Evolutionary conservation across 352 stramenopile genomes (phyloP), one percentile per base, ranked within the genome.

Genomic region (Phytophthora citrophthora): DNA sequence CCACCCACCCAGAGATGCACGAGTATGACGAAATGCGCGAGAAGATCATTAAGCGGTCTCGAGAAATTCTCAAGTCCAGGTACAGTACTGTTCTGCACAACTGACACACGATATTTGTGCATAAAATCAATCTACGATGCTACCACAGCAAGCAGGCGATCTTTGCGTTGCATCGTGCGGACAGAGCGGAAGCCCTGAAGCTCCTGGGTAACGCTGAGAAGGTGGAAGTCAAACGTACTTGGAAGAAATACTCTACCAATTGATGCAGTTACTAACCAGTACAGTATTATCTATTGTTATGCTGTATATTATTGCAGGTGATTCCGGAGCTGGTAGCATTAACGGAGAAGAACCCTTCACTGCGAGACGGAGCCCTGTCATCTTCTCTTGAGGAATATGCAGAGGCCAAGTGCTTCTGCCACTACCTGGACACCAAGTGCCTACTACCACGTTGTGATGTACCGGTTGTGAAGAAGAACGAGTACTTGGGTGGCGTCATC

Each of bases 401-500:
- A 0, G 96, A 99, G 68, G 96, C 91, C 45, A 96, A 95, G 55
- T 87, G 97, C 15, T 98, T 98, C 72, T 77, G 73, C 16, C 68
- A 90, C 26, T 98, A 96, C 67, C 73, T 98, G 7, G 57, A 76
- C 16, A 68, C 71, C 4, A 72, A 86, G n/a, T 73, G 65, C 12
- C 46, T 95, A n/a, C 32, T 92, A 11, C 75, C 81, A 24, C 72
- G 89, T 23, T 66, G 66, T 20, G 72, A 87, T 3, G 64, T 95
- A 36, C 59, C 73, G 0, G 55, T 78, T 29, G 73, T 94, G 32
- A 57, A 90, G 43, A 77, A 88, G 40, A 91, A 97, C 51, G 94
- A 98, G 59, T 99, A 98, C 61, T 75, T 99, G 9, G 95, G 94
- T n/a, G 96, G 96, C 5, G 71, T 99, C 31, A 96, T 96, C 54